Base-by-base conservation (phyloP, 2,329 filamentous ascomycete species). In the Trichoderma sp. region DNA sequence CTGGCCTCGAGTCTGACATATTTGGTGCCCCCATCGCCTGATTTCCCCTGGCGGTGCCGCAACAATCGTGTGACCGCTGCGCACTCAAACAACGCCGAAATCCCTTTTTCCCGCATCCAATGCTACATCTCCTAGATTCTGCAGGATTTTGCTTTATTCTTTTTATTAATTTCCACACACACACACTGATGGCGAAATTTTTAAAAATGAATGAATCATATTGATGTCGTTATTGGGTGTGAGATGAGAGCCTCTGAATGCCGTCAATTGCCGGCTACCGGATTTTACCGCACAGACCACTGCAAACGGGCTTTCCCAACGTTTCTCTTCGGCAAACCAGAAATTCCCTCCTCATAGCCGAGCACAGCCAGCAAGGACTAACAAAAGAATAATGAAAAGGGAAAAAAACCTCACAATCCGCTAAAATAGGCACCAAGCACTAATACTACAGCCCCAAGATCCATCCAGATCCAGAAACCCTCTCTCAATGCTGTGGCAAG, bases 401-500 rank as follows among this genome's bases (percentile, higher is more conserved):
- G 17, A 42, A 39, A 39, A 35, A 22, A 59, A 52, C 13, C 42
- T 63, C 59, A 37, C 19, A 32, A 63, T 34, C 22, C 45, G 29
- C 32, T 34, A 22, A 9, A 12, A 27, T 5, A 15, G 13, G 17
- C 19, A 34, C n/a, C 25, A 27, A 22, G 22, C 19, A 27, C 25
- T 29, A 2, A 19, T 27, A 27, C 37, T 42, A n/a, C 15, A 3
- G 6, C 13, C 19, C 15, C n/a, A 22, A n/a, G 39, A 15, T 34
- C 34, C 7, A 37, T n/a, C 6, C 15, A 45, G 35, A 39, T 27
- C n/a, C n/a, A n/a, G n/a, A n/a, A n/a, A n/a, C n/a, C n/a, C 17
- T 17, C 54, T n/a, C 13, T 68, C 59, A 68, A 39, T 68, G 67
- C 52, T 64, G 67, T n/a, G 67, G 67, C 42, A 64, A 39, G 7